These are phyloP conservation scores for Penicillium diatomitis DNA, from an alignment of 495 filamentous ascomycete species.

Conservation along the genomic window DNA sequence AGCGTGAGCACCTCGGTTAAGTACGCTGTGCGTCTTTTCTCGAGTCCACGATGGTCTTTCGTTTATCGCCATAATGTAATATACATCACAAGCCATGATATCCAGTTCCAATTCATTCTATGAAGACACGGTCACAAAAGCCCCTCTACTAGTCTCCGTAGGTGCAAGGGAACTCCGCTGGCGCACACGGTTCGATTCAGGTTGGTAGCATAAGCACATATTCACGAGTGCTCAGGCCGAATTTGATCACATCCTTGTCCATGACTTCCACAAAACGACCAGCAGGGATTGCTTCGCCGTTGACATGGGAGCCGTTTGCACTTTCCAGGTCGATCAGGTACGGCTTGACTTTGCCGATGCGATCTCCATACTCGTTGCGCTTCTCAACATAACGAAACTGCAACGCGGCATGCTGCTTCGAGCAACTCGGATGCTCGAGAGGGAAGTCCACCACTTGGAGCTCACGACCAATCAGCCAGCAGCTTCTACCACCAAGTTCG, in stretches of 20 bases:
- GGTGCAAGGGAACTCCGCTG: no score
- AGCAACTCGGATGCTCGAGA: slow-evolving; percentile 83
- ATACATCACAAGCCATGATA: slow-evolving; percentile 5
- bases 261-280: slow-evolving; percentile 78
- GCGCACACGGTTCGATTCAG: background rate
- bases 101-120: background rate
- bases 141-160: no score
- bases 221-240: slow-evolving; percentile 79
- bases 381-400: slow-evolving; percentile 84
- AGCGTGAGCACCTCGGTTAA: slow-evolving; percentile 18
- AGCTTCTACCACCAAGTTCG: slow-evolving; percentile 62
- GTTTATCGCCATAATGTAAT: slow-evolving; percentile 1
- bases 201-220: slow-evolving; percentile 68
- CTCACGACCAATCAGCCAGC: slow-evolving; percentile 87
- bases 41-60: background rate
- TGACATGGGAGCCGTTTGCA: slow-evolving; percentile 81
- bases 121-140: background rate
- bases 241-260: slow-evolving; percentile 81
- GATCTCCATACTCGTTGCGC: slow-evolving; percentile 78
- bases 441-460: slow-evolving; percentile 68
- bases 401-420: slow-evolving; percentile 89
- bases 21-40: background rate
- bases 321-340: slow-evolving; percentile 93
- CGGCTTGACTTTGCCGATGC: slow-evolving; percentile 69
- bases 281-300: slow-evolving; percentile 60